Evolutionary conservation across 129 eudicot genomes (phyloP).

Genomic region (Ambrosia artemisiifolia): DNA sequence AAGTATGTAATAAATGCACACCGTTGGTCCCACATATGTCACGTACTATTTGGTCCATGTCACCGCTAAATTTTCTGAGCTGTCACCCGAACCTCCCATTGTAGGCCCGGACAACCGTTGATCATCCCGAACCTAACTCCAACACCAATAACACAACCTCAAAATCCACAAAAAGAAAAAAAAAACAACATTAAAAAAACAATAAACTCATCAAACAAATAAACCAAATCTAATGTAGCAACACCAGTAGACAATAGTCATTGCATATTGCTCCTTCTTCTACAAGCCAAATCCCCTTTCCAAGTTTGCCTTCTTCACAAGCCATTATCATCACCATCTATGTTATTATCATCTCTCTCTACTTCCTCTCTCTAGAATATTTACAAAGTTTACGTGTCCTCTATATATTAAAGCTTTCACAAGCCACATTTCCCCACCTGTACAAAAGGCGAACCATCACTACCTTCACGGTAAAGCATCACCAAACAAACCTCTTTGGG

Average conservation of each 20-base stretch:
- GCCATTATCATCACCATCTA: neutral
- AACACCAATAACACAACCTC: neutral
- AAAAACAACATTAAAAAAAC: no score
- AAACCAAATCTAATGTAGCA: neutral
- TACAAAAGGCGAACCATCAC: constrained; percentile 1
- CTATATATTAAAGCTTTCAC: neutral
- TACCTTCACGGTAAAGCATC: neutral
- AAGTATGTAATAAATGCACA: neutral
- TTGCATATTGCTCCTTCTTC: neutral
- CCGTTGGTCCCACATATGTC: neutral
- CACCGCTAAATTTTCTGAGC: neutral
- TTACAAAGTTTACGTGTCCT: neutral
- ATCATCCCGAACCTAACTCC: neutral
- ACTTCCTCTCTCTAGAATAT: neutral
- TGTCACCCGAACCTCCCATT: neutral
- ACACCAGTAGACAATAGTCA: neutral
- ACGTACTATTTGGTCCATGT: neutral
- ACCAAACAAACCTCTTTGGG: neutral
- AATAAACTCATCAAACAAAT: neutral
- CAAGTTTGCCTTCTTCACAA: neutral
- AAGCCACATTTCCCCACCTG: neutral
- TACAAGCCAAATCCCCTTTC: neutral
- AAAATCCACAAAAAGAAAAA: neutral
- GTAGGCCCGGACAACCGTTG: constrained; percentile 7
- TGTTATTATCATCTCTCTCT: neutral